These are phyloP conservation scores for Talaromyces proteolyticus DNA, from an alignment of 495 filamentous ascomycete genomes.

Conservation along the genomic window DNA sequence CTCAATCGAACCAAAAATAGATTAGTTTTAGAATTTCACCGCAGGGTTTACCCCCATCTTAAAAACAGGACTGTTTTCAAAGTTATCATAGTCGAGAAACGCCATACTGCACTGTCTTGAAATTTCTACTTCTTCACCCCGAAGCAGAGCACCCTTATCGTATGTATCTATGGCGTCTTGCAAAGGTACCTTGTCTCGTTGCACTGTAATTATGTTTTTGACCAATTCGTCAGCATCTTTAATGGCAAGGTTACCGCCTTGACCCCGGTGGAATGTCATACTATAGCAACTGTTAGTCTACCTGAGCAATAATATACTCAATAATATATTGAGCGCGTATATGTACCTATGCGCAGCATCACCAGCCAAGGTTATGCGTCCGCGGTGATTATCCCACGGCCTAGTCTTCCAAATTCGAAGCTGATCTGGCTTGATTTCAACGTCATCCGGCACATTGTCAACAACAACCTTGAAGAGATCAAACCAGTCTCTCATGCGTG, in stretches of 20 bases:
- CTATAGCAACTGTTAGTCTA: conserved; percentile 9
- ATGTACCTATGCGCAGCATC: conserved; percentile 37
- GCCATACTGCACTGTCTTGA: conserved; percentile 1
- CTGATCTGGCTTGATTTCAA: background rate
- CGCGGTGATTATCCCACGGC: conserved; percentile 34
- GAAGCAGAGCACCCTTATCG: background rate
- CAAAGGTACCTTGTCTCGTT: background rate
- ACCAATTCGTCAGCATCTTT: conserved; percentile 26
- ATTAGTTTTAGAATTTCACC: background rate
- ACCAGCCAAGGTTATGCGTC: conserved; percentile 39
- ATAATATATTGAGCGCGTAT: background rate
- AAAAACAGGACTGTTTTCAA: background rate
- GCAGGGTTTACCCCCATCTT: background rate
- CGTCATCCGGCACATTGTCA: background rate
- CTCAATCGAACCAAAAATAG: too few species aligned
- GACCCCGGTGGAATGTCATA: conserved; percentile 33
- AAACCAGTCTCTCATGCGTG: background rate
- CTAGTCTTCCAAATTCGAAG: background rate
- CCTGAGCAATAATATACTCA: too few species aligned
- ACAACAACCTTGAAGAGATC: background rate
- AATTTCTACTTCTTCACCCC: conserved; percentile 2
- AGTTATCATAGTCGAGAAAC: conserved; percentile 1
- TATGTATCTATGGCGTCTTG: background rate
- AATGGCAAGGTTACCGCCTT: conserved; percentile 43
- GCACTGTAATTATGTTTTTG: background rate